Evolutionary conservation across 768 basidiomycete species (phyloP).

Genomic region (Amanita thiersii): DNA sequence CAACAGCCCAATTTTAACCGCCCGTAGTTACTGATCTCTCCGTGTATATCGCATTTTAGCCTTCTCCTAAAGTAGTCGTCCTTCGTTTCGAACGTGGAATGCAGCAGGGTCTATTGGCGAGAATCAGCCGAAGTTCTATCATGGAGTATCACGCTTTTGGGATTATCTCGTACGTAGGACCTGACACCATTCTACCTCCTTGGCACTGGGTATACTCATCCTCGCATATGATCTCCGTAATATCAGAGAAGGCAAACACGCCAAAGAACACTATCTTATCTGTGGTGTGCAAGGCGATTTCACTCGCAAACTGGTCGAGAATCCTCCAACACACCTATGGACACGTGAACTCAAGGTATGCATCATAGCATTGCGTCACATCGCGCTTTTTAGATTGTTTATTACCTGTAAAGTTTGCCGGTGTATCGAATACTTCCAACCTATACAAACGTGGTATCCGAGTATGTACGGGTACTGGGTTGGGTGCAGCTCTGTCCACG

Average conservation of each 20-base stretch:
- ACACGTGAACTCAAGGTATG: conserved; percentile 72
- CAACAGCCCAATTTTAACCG: conserved; percentile 1
- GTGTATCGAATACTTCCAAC: conserved; percentile 72
- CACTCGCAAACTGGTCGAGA: conserved; percentile 61
- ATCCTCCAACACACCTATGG: conserved; percentile 69
- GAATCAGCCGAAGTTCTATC: conserved; percentile 67
- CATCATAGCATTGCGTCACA: conserved; percentile 2
- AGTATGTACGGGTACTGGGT: conserved; percentile 79
- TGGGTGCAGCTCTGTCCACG: conserved; percentile 76
- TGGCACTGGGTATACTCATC: not conserved
- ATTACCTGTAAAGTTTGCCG: conserved; percentile 52
- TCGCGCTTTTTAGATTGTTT: not conserved
- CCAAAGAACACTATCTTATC: conserved; percentile 75
- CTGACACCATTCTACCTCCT: not conserved
- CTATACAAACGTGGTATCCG: conserved; percentile 77
- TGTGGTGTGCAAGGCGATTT: conserved; percentile 85
- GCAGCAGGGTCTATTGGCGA: conserved; percentile 77
- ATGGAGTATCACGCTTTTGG: conserved; percentile 86
- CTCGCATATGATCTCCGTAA: conserved; percentile 1
- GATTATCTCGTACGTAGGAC: conserved; percentile 57
- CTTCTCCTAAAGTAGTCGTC: conserved; percentile 74
- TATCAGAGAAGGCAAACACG: conserved; percentile 58
- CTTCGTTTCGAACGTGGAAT: conserved; percentile 78
- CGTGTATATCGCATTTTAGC: conserved; percentile 28
- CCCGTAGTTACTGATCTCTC: conserved; percentile 7